Base-by-base conservation (phyloP, 306 rosid species). In the Ceratonia siliqua region DNA sequence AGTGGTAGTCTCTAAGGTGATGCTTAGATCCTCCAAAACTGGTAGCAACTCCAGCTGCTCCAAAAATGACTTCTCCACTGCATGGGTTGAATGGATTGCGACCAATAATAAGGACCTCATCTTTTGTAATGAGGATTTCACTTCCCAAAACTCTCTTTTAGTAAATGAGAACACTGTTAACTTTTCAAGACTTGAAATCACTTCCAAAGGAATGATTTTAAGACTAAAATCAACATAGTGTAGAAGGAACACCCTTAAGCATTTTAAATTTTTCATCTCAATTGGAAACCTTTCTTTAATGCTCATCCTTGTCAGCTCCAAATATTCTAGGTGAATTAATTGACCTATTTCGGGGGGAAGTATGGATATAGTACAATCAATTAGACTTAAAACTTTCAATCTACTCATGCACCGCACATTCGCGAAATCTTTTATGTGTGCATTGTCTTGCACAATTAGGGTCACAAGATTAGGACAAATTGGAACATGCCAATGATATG, bases 241-340 rank as follows among this genome's bases (percentile, higher is more conserved):
- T 45, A 63, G 9, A 6, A 67, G 57, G 0, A 67, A 32, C 6
- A 13, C 36, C 59, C 27, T 54, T 36, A 76, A 54, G 0, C 21
- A 66, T 56, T 22, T 48, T 14, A 59, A 68, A 1, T 57, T 56
- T 69, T 57, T 57, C 49, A 45, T 33, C 4, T 11, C 75, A 14
- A 21, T 15, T 14, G 33, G 56, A 11, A 36, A 36, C 36, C 2
- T 4, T 2, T 15, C 0, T 0, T 0, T 0, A 8, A 1, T 35
- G 0, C 0, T 0, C 17, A 52, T 2, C 11, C 6, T 0, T 21
- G 71, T 58, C 8, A 69, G 63, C 24, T 78, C 25, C 24, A 78
- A 22, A 21, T 7, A 70, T 17, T 78, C 63, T 72, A 70, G 20
- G 8, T 38, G 5, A 14, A 62, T 32, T 21, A 78, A 70, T 4